Percentiles rank a stretch among this genome's conserved stretches.
Conservation (phyloP, 345 rosid genomes). For the Populus nigra region DNA sequence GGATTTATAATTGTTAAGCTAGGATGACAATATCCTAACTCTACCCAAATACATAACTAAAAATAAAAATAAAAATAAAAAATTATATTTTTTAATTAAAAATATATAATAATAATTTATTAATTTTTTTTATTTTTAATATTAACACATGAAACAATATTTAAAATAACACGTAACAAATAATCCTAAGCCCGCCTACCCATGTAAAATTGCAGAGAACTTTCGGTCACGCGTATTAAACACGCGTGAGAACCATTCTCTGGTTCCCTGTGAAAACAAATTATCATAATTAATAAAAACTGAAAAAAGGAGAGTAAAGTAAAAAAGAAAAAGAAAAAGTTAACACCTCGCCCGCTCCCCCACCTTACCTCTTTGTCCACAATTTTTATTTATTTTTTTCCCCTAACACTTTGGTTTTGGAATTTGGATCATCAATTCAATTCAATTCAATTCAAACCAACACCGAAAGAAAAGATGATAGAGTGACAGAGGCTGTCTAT, state of each 20-base stretch:
- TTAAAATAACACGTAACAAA: no score
- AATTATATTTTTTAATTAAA: no score
- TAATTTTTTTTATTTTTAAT: no score
- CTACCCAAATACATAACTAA: no score
- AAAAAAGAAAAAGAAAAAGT: neutral
- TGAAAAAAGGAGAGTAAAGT: neutral
- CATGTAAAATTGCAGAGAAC: neutral
- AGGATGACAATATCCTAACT: no score
- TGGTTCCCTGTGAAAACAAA: neutral
- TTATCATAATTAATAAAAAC: neutral
- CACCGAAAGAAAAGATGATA: neutral
- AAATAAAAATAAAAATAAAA: no score
- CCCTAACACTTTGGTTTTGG: constrained; percentile 7
- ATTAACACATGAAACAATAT: no score
- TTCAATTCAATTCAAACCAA: constrained; percentile 5
- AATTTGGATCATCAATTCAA: constrained; percentile 7
- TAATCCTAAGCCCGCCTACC: no score
- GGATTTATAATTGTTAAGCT: no score
- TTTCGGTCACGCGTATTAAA: neutral
- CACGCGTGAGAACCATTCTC: neutral
- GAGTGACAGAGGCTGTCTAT: neutral
- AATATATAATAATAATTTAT: no score
- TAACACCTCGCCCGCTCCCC: neutral
- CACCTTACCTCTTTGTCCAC: constrained; percentile 8
- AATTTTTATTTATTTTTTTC: neutral